A percentile compares a stretch with the other conserved stretches of the same genome.
phyloP scores from a whole-genome alignment of 192 early-diverging fungal genomes.

The Coemansia sp. region DNA sequence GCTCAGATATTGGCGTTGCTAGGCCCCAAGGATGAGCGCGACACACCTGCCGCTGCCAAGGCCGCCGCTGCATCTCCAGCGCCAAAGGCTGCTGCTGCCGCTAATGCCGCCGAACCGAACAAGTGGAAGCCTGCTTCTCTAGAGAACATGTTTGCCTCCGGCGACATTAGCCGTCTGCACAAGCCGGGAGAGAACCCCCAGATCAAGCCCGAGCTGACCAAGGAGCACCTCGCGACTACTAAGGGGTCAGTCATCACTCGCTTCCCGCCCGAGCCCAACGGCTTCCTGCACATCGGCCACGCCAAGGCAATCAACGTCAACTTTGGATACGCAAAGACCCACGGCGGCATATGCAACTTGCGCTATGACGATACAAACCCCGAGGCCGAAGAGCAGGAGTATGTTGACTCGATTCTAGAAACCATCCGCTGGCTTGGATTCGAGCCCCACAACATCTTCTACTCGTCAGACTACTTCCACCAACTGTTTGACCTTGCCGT shows the following conservation, averaged over 20 bases:
- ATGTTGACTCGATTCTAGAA: conserved; percentile 94
- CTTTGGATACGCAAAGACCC: conserved; percentile 95
- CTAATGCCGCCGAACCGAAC: conserved; percentile 20
- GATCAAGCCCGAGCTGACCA: conserved; percentile 89
- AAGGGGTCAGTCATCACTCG: conserved; percentile 93
- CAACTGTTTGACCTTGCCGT: conserved; percentile 93
- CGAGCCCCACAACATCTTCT: conserved; percentile 86
- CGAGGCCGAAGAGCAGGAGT: conserved; percentile 93
- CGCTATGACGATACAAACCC: conserved; percentile 91
- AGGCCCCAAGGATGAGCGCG: conserved; percentile 98
- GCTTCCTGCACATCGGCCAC: conserved; percentile 98
- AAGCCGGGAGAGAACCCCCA: conserved; percentile 97
- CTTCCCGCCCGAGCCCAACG: conserved; percentile 99
- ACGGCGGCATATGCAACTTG: conserved; percentile 90
- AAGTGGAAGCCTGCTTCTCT: conserved; percentile 50
- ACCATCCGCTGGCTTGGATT: conserved; percentile 96
- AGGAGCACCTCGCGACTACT: conserved; percentile 87
- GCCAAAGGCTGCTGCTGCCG: conserved; percentile 32
- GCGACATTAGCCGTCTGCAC: conserved; percentile 91
- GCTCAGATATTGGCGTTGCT: conserved; percentile 79
- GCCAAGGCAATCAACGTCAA: conserved; percentile 99
- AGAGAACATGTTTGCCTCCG: conserved; percentile 83
- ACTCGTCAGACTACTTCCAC: conserved; percentile 99
- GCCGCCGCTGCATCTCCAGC: conserved; percentile 26
- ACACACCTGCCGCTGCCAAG: conserved; percentile 62